A percentile compares a stretch with the other conserved stretches of the same genome.
These are phyloP conservation scores for Cutaneotrichosporon dermatis DNA, from an alignment of 1,284 basidiomycete species.

Conservation along the genomic window DNA sequence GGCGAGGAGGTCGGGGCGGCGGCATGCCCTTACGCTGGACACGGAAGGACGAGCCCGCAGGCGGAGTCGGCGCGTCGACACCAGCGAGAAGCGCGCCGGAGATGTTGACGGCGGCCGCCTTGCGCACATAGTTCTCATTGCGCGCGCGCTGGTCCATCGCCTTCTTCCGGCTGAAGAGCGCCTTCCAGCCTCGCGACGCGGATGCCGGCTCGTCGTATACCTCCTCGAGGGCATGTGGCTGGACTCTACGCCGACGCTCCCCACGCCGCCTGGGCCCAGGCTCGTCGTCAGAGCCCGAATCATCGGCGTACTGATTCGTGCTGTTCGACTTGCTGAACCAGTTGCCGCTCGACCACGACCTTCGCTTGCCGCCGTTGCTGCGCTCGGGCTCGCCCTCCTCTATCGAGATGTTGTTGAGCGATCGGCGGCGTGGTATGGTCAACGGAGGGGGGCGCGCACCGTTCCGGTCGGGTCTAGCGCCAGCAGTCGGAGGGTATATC, in stretches of 20 bases:
- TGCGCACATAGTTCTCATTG: constrained; percentile 43
- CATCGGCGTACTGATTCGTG: constrained; percentile 7
- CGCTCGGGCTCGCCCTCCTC: constrained; percentile 21
- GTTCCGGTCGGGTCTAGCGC: constrained; percentile 23
- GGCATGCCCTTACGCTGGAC: constrained; percentile 9
- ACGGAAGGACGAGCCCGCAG: neutral
- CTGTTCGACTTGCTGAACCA: constrained; percentile 10
- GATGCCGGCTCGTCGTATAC: neutral
- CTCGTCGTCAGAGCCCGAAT: constrained; percentile 34
- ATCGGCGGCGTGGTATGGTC: constrained; percentile 35
- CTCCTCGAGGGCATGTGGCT: neutral
- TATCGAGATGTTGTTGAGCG: constrained; percentile 34
- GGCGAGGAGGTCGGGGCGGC: neutral
- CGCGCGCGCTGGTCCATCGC: constrained; percentile 23
- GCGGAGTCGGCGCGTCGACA: constrained; percentile 17
- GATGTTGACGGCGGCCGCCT: constrained; percentile 38
- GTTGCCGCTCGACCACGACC: constrained; percentile 4
- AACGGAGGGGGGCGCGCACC: constrained; percentile 31
- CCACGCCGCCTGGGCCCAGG: constrained; percentile 24
- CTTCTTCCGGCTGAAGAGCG: constrained; percentile 19
- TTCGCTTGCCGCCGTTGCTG: constrained; percentile 1
- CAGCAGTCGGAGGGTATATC: constrained; percentile 7
- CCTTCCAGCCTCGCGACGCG: constrained; percentile 9
- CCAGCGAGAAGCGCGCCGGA: constrained; percentile 40
- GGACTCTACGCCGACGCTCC: neutral